Evolutionary conservation across 257 asterid genomes (phyloP).

Genomic region (Solanum ossicruentum): DNA sequence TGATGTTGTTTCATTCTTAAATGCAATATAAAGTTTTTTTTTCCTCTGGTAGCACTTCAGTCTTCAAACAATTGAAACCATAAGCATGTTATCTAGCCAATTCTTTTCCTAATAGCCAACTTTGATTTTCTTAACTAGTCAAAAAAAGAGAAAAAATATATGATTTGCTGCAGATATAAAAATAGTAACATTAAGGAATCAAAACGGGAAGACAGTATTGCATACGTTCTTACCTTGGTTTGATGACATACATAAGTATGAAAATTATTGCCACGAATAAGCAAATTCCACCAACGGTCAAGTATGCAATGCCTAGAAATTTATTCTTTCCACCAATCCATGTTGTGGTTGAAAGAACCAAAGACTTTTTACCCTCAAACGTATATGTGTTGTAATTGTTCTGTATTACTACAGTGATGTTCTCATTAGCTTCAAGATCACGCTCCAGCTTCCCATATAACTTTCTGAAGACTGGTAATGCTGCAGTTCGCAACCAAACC

Average conservation of each 20-base stretch:
- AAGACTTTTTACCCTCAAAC: slow-evolving; percentile 55
- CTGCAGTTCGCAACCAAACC: slow-evolving; percentile 93
- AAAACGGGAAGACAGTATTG: background rate
- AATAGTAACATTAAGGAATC: background rate
- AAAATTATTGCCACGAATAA: slow-evolving; percentile 41
- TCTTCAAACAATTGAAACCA: background rate
- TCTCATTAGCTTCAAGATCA: slow-evolving; percentile 63
- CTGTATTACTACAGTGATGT: slow-evolving; percentile 49
- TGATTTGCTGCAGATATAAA: no score
- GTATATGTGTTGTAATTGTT: slow-evolving; percentile 78
- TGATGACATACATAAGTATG: slow-evolving; percentile 49
- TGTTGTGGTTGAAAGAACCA: slow-evolving; percentile 77
- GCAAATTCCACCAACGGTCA: slow-evolving; percentile 65
- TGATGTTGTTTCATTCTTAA: background rate
- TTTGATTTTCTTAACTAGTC: background rate
- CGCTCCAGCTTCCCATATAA: slow-evolving; percentile 67
- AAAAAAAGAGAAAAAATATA: background rate
- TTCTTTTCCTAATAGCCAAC: background rate
- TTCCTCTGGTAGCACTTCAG: background rate
- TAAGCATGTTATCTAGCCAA: background rate
- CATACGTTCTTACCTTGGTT: slow-evolving; percentile 44
- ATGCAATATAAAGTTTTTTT: background rate
- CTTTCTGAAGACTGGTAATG: slow-evolving; percentile 69
- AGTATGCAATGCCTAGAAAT: slow-evolving; percentile 54
- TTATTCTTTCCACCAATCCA: slow-evolving; percentile 94